phyloP scores from a whole-genome alignment of 2,329 filamentous ascomycete genomes.

The Aspergillus sojae region DNA sequence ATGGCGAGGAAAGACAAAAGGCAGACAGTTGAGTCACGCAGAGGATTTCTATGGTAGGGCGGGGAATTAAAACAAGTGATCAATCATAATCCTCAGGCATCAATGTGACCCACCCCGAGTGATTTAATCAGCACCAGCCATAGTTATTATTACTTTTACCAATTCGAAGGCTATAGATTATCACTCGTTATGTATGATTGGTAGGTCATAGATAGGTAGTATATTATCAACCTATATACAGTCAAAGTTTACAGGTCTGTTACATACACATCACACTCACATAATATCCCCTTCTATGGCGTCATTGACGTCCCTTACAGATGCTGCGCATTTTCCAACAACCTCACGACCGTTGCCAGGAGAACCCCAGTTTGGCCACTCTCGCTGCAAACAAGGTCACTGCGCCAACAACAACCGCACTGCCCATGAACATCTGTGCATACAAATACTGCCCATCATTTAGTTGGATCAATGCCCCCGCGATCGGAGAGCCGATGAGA shows the following conservation, averaged over 20 bases:
- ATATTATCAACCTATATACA: background rate
- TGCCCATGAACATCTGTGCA: constrained; percentile 56
- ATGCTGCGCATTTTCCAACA: background rate
- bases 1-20: background rate
- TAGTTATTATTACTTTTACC: background rate
- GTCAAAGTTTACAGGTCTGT: background rate
- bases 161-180: too few species aligned
- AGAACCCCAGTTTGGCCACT: constrained; percentile 40
- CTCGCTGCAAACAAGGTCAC: constrained; percentile 47
- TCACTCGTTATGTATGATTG: background rate
- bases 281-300: too few species aligned
- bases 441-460: constrained; percentile 52
- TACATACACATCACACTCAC: background rate
- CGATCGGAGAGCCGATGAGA: constrained; percentile 59
- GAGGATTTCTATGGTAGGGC: background rate
- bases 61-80: background rate
- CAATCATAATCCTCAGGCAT: background rate
- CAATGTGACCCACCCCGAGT: background rate
- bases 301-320: background rate
- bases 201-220: background rate
- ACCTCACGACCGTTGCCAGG: constrained; percentile 36
- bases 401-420: constrained; percentile 47
- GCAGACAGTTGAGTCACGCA: background rate
- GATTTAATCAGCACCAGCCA: background rate
- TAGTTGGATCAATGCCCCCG: constrained; percentile 53